A percentile compares a stretch with the other conserved stretches of the same genome.
Evolutionary conservation across 1,284 basidiomycete genomes (phyloP).

Genomic region (Melampsora medusae): DNA sequence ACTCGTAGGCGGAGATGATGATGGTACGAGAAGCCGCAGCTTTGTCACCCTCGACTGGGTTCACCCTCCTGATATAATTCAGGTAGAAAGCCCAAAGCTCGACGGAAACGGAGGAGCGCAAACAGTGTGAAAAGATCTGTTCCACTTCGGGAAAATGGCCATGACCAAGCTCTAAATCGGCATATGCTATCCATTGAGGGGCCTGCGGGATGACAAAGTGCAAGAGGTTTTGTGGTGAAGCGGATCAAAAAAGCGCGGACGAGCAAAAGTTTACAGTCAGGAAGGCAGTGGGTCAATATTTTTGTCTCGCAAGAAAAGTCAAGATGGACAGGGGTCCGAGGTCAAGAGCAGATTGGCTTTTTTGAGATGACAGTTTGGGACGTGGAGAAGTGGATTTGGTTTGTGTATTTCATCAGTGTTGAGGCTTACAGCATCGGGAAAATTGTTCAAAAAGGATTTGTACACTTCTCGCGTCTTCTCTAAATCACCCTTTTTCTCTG

Average conservation of each 20-base stretch:
- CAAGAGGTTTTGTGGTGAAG: neutral
- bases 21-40: slow-evolving; percentile 63
- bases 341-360: slow-evolving; percentile 3
- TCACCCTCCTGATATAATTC: slow-evolving; percentile 69
- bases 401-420: slow-evolving; percentile 40
- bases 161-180: slow-evolving; percentile 70
- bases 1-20: slow-evolving; percentile 88
- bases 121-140: slow-evolving; percentile 73
- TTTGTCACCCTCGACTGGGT: slow-evolving; percentile 57
- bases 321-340: neutral
- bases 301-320: slow-evolving; percentile 2
- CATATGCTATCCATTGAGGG: slow-evolving; percentile 64
- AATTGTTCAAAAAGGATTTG: slow-evolving; percentile 70
- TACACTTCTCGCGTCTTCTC: slow-evolving; percentile 69
- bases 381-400: slow-evolving; percentile 44
- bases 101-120: slow-evolving; percentile 76
- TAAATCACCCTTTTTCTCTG: slow-evolving; percentile 67
- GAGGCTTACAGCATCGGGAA: slow-evolving; percentile 70
- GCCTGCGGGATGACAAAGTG: slow-evolving; percentile 48
- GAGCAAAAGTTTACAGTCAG: slow-evolving; percentile 10
- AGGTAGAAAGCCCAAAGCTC: slow-evolving; percentile 84
- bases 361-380: slow-evolving; percentile 62
- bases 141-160: slow-evolving; percentile 69
- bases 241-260: neutral
- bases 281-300: neutral